phyloP scores from a whole-genome alignment of 495 filamentous ascomycete species.

The Tuber borchii region DNA sequence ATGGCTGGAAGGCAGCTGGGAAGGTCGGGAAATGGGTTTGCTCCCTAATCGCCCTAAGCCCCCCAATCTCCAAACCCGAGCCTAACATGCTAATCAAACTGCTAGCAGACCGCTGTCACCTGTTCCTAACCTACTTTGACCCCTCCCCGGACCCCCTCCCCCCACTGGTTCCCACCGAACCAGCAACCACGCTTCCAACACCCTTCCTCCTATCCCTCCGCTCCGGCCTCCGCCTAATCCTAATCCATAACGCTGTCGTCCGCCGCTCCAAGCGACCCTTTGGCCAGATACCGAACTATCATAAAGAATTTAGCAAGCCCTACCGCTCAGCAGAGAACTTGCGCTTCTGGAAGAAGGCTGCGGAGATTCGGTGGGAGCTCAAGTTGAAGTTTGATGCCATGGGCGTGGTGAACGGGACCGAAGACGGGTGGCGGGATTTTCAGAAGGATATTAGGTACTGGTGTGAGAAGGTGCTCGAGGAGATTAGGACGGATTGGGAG shows the following conservation, averaged over 20 bases:
- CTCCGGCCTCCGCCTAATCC: constrained; percentile 73
- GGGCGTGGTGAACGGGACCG: constrained; percentile 63
- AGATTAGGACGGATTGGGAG: constrained; percentile 40
- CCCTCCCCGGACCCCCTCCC: constrained; percentile 55
- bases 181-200: constrained; percentile 56
- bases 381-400: constrained; percentile 78
- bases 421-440: constrained; percentile 36
- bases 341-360: constrained; percentile 91
- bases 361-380: constrained; percentile 88
- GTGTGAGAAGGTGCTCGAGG: constrained; percentile 38
- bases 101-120: constrained; percentile 61
- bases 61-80: neutral
- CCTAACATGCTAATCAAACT: constrained; percentile 13
- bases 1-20: constrained; percentile 81
- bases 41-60: neutral
- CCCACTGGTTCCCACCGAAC: constrained; percentile 58
- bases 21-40: constrained; percentile 55
- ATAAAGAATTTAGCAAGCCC: constrained; percentile 84
- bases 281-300: constrained; percentile 81
- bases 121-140: constrained; percentile 63
- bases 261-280: constrained; percentile 77
- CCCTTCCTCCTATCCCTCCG: constrained; percentile 66
- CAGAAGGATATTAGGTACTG: constrained; percentile 34
- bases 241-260: constrained; percentile 81
- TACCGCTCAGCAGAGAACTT: constrained; percentile 92